Conservation (phyloP, 2,329 filamentous ascomycete species). For the Chrysoporthe austroafricana region DNA sequence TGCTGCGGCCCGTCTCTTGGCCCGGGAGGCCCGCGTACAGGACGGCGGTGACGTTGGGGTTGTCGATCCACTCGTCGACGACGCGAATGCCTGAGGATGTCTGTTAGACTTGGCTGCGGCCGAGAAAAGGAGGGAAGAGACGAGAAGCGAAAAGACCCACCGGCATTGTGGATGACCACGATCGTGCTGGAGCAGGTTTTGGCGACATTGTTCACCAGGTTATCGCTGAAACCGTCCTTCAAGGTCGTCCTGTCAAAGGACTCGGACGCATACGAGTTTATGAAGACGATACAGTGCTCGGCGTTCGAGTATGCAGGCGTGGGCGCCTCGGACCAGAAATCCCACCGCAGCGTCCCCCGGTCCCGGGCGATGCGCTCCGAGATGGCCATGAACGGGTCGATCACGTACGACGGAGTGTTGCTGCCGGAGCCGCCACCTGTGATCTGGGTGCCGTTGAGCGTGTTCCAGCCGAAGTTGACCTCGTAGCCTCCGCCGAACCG, state of each 20-base stretch:
- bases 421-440: conserved; percentile 56
- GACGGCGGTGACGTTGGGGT: conserved; percentile 66
- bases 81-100: conserved; percentile 45
- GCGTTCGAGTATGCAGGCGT: conserved; percentile 24
- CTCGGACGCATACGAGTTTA: conserved; percentile 73
- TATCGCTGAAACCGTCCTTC: conserved; percentile 68
- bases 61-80: conserved; percentile 64
- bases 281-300: conserved; percentile 63
- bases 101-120: not conserved
- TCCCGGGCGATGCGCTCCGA: conserved; percentile 60
- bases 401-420: conserved; percentile 79
- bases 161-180: conserved; percentile 68
- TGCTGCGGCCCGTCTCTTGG: conserved; percentile 61
- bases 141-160: conserved; percentile 32
- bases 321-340: conserved; percentile 27
- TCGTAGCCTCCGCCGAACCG: conserved; percentile 60
- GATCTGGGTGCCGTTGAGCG: conserved; percentile 48
- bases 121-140: not conserved
- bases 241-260: conserved; percentile 66
- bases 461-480: conserved; percentile 40
- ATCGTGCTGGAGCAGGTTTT: conserved; percentile 63
- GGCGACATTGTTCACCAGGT: conserved; percentile 60
- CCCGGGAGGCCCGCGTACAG: conserved; percentile 68
- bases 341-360: conserved; percentile 47
- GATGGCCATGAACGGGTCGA: conserved; percentile 67